Conservation (phyloP, 768 basidiomycete species). For the Lactarius sp. region DNA sequence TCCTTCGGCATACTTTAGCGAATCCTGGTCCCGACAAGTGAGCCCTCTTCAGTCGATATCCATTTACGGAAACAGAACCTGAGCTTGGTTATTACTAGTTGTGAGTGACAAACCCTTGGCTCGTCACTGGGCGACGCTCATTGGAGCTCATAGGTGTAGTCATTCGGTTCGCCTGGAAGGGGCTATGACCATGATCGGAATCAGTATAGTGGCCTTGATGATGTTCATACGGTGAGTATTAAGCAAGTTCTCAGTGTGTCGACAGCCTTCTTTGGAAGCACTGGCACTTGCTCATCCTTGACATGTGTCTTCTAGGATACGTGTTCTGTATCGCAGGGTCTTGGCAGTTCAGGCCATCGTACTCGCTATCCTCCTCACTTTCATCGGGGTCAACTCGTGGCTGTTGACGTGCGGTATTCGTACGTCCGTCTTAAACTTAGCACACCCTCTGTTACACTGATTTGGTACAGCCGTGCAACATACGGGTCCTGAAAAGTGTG, state of each 20-base stretch:
- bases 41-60: neutral
- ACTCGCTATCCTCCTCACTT: slow-evolving; percentile 35
- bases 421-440: slow-evolving; percentile 30
- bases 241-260: too few relatives aligned
- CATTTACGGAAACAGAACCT: neutral
- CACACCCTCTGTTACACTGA: neutral
- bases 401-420: slow-evolving; percentile 48
- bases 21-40: slow-evolving; percentile 24
- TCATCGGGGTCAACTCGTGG: slow-evolving; percentile 49
- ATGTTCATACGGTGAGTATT: slow-evolving; percentile 47
- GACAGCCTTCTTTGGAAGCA: too few relatives aligned
- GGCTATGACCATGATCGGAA: slow-evolving; percentile 47
- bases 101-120: neutral
- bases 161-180: slow-evolving; percentile 36
- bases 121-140: neutral
- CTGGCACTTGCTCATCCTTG: neutral
- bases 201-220: slow-evolving; percentile 50
- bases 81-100: slow-evolving; percentile 44
- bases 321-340: neutral
- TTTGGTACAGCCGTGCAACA: slow-evolving; percentile 8
- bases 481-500: slow-evolving; percentile 4
- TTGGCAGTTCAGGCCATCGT: slow-evolving; percentile 31
- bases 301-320: neutral
- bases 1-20: slow-evolving; percentile 33
- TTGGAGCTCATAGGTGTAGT: slow-evolving; percentile 16